These are phyloP conservation scores for Setaria italica DNA, from an alignment of 202 grass and related monocot genomes.

Conservation along the genomic window DNA sequence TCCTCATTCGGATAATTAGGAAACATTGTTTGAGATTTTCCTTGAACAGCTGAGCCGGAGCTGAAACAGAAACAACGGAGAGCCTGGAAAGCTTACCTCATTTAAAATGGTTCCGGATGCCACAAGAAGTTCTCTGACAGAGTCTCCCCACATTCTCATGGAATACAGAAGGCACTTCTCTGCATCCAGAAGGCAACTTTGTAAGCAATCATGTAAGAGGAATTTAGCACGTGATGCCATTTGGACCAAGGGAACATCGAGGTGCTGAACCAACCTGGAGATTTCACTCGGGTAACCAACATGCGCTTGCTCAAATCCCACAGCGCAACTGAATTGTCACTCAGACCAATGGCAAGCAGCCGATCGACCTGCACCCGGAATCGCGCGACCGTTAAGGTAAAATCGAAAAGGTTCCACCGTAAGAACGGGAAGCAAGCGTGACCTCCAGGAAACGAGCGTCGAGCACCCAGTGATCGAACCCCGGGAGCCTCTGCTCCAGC, in stretches of 20 bases:
- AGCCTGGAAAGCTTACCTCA: conserved; percentile 47
- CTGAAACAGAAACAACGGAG: neutral
- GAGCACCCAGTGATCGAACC: conserved; percentile 89
- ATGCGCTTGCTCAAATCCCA: conserved; percentile 58
- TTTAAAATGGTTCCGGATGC: conserved; percentile 94
- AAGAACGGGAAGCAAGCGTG: neutral
- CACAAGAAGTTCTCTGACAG: conserved; percentile 55
- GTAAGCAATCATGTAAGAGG: neutral
- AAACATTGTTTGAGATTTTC: neutral
- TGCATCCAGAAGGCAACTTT: conserved; percentile 32
- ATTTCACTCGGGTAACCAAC: conserved; percentile 66
- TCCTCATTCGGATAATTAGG: neutral
- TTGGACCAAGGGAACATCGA: neutral
- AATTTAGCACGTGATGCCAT: neutral
- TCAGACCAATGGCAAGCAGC: conserved; percentile 71
- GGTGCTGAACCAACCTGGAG: conserved; percentile 60
- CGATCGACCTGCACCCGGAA: conserved; percentile 47
- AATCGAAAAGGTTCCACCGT: neutral
- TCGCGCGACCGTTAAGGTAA: neutral
- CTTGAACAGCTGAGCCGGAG: neutral
- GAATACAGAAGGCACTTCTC: conserved; percentile 90
- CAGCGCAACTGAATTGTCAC: conserved; percentile 84
- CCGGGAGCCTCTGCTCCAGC: conserved; percentile 58
- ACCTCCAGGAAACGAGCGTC: conserved; percentile 69
- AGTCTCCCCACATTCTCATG: conserved; percentile 77